Evolutionary conservation across 2,329 filamentous ascomycete genomes (phyloP), one percentile per base, ranked within the genome.

Genomic region (Colletotrichum gigasporum): DNA sequence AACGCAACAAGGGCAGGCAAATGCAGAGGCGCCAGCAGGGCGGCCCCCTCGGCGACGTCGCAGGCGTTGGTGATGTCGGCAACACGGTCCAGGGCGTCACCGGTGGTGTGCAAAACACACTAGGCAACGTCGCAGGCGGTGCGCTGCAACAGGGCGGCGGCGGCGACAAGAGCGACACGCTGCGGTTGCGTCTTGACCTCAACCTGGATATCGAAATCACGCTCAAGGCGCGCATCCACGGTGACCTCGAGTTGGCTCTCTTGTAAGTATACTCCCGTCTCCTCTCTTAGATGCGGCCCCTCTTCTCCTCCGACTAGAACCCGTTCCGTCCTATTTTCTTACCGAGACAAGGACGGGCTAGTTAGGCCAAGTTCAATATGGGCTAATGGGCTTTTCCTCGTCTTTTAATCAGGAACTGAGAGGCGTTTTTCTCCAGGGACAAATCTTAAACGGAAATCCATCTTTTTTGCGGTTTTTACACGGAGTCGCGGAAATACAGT

Each of bases 121-220:
- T 83, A 22, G 81, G 81, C 58, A 71, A 73, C 67, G 72, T 82
- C 12, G 76, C 79, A 14, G 75, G 75, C 64, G 70, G 73, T 50
- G 77, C 76, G 35, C 70, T 80, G 57, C 70, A 76, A 63, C 66
- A 69, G 28, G 72, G 72, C 44, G 75, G 71, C 32, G 74, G 74
- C 41, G 73, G 77, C 70, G 81, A 83, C 71, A 82, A 84, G 71
- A 82, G 86, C 64, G 90, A 93, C 71, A 90, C 91, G 37, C 79
- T 94, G 73, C 90, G 90, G 74, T 77, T 96, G 70, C 86, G 89
- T 35, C 80, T 96, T 20, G 92, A 96, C 73, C 83, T 94, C 60
- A 96, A 96, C 76, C 82, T 96, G 61, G 92, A 96, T 69, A 85
- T 96, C 51, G 92, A 96, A 77, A 92, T 96, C 66, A 90, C 93